Base-by-base conservation (phyloP, 2,329 filamentous ascomycete species). In the Calycina herbarum region DNA sequence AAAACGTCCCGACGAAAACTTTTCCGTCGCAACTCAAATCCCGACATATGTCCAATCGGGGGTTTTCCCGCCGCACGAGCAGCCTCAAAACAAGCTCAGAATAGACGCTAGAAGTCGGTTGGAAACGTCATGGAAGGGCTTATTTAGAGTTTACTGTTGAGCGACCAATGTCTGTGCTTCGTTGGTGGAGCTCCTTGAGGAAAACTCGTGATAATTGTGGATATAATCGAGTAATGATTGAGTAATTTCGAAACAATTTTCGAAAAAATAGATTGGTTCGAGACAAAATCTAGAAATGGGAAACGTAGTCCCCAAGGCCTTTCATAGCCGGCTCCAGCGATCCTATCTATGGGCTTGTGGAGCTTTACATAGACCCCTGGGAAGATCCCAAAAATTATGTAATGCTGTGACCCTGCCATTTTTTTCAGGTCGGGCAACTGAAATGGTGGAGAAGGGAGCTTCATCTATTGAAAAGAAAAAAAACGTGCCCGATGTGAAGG, bases 191-290 rank as follows among this genome's bases (percentile, higher is more conserved):
- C 48, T 54, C 20, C 24, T 27, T 54, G 42, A 7, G 20, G 27
- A 54, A 51, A 54, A 54, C 20, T 54, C 20, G 8, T 54, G 48
- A 54, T 27, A 13, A 54, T 27, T 54, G 48, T 54, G 48, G 48
- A 54, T 27, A 54, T 24, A 24, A 54, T 54, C 48, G 48, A 54
- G 48, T 54, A 54, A 54, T 54, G 48, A 54, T 54, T 20, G 48
- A 54, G 48, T 51, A 54, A 27, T 2, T 27, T 13, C 20, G 10
- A 27, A 51, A 51, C 10, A 24, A 27, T 11, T 24, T 51, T 48
- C 17, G 5, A 24, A 51, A 51, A 24, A 24, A 2, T 8, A 20
- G 24, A 24, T 4, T 51, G 20, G 10, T 27, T 51, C 45, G 20
- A 27, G 48, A 54, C 20, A 24, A 24, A 54, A 27, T 24, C 20